Evolutionary conservation across 306 rosid species (phyloP), one percentile per base, ranked within the genome.

Genomic region (Hippophae rhamnoides): DNA sequence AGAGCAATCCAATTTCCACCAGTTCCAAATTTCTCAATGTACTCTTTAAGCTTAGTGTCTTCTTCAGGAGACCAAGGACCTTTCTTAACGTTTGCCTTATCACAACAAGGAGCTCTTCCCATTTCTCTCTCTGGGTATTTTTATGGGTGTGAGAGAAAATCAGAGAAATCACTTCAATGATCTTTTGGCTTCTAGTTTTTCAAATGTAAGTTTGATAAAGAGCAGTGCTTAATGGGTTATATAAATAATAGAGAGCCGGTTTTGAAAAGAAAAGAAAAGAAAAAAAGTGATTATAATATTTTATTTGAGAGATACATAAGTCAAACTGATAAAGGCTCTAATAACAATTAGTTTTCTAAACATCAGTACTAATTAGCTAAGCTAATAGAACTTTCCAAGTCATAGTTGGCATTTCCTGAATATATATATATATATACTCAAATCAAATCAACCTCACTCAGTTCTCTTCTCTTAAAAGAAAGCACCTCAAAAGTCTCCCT

Each of bases 61-160:
- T 90, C 97, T 77, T 86, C 95, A 5, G 95, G 94, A 10, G 97
- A 90, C 97, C 97, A 90, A 58, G 97, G 95, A 49, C 97, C 97
- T 67, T 77, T 90, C 87, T 90, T 90, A 76, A 90, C 97, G 62
- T 79, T 90, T 47, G 97, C 94, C 73, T 86, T 90, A 78, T 90
- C 97, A 79, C 97, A 90, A 27, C 97, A 90, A 75, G 97, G 97
- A 69, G 95, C 95, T 61, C 97, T 90, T 50, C 97, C 97, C 97
- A 86, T 90, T 42, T 78, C 76, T 74, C 59, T 58, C 50, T 51
- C 53, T 41, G 38, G 45, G 31, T 76, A 43, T 64, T 58, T 41
- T 40, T 64, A 13, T 57, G 38, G 38, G 38, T 31, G 3, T 31
- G 38, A 31, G 38, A 31, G 38, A 31, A 31, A 31, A 31, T 31